Conservation (phyloP, 805 yeast genomes). For the Starmera dryadoides region DNA sequence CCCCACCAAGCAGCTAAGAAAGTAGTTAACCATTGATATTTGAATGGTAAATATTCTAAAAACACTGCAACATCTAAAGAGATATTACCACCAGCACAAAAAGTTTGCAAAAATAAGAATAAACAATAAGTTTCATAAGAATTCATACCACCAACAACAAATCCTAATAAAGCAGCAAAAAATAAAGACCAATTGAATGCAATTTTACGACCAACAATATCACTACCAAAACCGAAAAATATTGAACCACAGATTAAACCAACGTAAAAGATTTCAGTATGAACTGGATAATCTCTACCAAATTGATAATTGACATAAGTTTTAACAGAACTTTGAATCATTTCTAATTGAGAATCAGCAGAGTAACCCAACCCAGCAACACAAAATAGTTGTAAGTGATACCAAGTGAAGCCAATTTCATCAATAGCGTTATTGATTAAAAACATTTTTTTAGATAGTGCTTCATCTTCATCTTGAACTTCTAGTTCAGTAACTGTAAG, state of each 20-base stretch:
- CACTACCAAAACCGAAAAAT: constrained; percentile 45
- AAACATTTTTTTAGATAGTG: constrained; percentile 27
- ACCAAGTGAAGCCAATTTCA: constrained; percentile 55
- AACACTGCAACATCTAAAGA: constrained; percentile 46
- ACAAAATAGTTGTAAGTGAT: constrained; percentile 35
- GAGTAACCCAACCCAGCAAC: constrained; percentile 48
- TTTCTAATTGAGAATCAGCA: constrained; percentile 43
- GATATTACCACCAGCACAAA: constrained; percentile 46
- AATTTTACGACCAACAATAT: constrained; percentile 41
- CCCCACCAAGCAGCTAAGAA: constrained; percentile 51
- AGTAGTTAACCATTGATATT: constrained; percentile 41
- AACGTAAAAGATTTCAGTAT: constrained; percentile 38
- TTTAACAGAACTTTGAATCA: constrained; percentile 37
- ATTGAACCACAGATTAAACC: constrained; percentile 43
- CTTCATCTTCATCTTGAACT: constrained; percentile 2
- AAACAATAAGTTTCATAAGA: constrained; percentile 40
- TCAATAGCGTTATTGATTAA: constrained; percentile 48
- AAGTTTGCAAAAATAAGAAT: constrained; percentile 35
- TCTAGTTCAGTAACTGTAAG: too few relatives aligned
- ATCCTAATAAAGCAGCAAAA: constrained; percentile 37
- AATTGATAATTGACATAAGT: constrained; percentile 40
- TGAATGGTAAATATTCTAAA: constrained; percentile 41
- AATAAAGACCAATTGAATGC: constrained; percentile 42
- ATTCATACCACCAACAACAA: constrained; percentile 42
- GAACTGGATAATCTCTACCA: constrained; percentile 32